Evolutionary conservation across 805 yeast genomes (phyloP).

Genomic region (Sungouiozyma intestinalis): DNA sequence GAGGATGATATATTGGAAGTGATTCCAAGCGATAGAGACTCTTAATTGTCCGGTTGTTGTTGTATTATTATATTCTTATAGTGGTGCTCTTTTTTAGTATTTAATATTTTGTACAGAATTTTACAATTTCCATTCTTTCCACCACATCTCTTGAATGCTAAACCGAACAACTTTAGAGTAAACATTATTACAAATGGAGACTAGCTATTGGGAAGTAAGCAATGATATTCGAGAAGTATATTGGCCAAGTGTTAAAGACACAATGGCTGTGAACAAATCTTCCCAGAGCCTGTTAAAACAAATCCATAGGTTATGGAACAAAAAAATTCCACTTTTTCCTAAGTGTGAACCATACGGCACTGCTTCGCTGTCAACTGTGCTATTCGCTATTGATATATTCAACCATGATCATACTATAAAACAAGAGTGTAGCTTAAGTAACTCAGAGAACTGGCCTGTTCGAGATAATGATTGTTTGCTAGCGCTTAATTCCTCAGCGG

Average conservation of each 20-base stretch:
- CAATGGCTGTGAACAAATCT: not conserved
- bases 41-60: too few relatives aligned
- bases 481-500: not conserved
- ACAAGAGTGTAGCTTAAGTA: not conserved
- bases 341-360: not conserved
- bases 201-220: not conserved
- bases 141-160: too few relatives aligned
- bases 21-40: too few relatives aligned
- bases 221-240: not conserved
- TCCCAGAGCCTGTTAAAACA: not conserved
- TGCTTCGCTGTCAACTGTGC: not conserved
- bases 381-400: not conserved
- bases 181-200: not conserved
- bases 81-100: too few relatives aligned
- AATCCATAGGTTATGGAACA: not conserved
- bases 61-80: too few relatives aligned
- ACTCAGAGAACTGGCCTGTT: not conserved
- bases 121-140: too few relatives aligned
- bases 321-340: not conserved
- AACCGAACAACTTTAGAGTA: too few relatives aligned
- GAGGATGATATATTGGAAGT: not conserved
- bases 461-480: not conserved
- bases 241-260: not conserved
- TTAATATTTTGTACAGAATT: too few relatives aligned
- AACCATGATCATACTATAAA: not conserved